Evolutionary conservation across 805 yeast genomes (phyloP).

Genomic region (Saccharomycopsis sp.): DNA sequence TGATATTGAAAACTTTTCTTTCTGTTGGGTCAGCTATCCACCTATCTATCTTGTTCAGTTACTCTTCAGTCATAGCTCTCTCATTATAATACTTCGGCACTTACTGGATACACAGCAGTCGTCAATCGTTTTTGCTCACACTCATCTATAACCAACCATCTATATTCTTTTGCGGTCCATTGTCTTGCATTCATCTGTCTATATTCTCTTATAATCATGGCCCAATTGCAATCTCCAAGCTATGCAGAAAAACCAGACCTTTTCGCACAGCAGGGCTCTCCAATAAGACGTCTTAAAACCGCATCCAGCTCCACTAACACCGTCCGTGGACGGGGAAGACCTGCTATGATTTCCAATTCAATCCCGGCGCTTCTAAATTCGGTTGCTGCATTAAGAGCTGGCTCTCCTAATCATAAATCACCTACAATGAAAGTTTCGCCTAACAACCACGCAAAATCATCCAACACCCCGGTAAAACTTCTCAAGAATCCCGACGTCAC

Average conservation of each 20-base stretch:
- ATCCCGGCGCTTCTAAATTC: conserved; percentile 12
- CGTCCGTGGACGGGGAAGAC: not conserved
- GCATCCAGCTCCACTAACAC: not conserved
- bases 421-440: conserved; percentile 26
- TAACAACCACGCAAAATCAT: conserved; percentile 1
- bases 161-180: too few relatives aligned
- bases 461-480: not conserved
- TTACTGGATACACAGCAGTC: too few relatives aligned
- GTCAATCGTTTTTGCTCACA: too few relatives aligned
- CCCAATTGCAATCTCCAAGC: not conserved
- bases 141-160: too few relatives aligned
- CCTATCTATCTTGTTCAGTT: too few relatives aligned
- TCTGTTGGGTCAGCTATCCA: too few relatives aligned
- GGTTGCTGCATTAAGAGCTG: conserved; percentile 16
- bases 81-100: too few relatives aligned
- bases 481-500: not conserved
- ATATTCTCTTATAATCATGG: too few relatives aligned
- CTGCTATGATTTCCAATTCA: not conserved
- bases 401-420: conserved; percentile 23
- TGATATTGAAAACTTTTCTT: too few relatives aligned
- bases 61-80: too few relatives aligned
- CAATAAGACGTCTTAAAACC: not conserved
- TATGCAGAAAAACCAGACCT: not conserved
- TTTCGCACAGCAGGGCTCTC: not conserved
- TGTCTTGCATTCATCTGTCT: too few relatives aligned